These are phyloP conservation scores for Agastache rugosa DNA, from an alignment of 257 asterid genomes.

Conservation along the genomic window DNA sequence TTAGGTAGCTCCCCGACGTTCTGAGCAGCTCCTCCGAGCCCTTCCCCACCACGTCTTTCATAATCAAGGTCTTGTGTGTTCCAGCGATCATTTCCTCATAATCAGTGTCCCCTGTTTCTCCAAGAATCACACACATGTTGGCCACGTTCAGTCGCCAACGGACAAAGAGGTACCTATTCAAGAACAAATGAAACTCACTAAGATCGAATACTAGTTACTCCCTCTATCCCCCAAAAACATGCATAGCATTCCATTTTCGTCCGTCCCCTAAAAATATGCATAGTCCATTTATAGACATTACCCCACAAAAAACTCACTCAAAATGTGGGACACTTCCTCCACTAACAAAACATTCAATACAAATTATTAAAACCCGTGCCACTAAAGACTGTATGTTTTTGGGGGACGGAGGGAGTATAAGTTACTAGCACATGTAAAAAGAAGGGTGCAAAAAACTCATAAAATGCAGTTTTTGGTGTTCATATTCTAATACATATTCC, in stretches of 20 bases:
- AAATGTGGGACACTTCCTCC: no score
- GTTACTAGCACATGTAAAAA: neutral
- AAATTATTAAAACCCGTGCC: no score
- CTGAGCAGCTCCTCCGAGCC: conserved; percentile 83
- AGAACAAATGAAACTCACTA: neutral
- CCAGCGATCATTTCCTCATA: conserved; percentile 81
- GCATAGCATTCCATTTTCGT: no score
- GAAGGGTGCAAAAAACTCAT: neutral
- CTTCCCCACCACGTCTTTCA: conserved; percentile 62
- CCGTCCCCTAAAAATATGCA: no score
- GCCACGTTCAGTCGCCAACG: conserved; percentile 85
- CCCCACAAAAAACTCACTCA: no score
- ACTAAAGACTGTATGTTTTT: no score
- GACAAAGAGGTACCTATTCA: conserved; percentile 74
- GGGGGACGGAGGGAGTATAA: no score
- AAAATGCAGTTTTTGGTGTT: no score
- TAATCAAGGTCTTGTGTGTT: conserved; percentile 71
- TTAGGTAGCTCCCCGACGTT: conserved; percentile 69
- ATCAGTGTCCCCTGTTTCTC: conserved; percentile 90
- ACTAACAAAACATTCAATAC: no score
- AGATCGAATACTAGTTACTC: neutral
- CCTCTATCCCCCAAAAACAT: no score
- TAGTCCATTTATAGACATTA: no score
- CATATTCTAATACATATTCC: no score
- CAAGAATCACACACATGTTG: conserved; percentile 79